Evolutionary conservation across 306 rosid genomes (phyloP), one percentile per base, ranked within the genome.

Genomic region (Inga leiocalycina): DNA sequence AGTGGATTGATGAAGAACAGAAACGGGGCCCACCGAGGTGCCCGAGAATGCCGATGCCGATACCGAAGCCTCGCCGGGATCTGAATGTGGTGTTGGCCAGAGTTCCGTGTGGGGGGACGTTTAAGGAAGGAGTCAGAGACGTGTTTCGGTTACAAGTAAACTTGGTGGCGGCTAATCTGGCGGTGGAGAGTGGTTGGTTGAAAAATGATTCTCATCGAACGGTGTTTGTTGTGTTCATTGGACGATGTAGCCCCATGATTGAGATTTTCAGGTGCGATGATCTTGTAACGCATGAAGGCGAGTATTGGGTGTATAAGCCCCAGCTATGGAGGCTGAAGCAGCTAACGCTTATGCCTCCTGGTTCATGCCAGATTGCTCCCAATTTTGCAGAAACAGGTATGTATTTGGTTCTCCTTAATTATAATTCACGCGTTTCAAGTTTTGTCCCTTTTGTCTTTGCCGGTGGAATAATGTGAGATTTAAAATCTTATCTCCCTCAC

Each of bases 241-340:
- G 98, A 41, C 52, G 85, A 0, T 90, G 98, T 82, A 91, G 86
- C 54, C 94, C 98, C 12, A 92, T 92, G 98, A 61, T 85, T 10
- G 97, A 94, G 83, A 86, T 94, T 65, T 94, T 92, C 78, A 77
- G 87, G 43, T 94, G 98, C 78, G 95, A 94, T 57, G 97, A 94
- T 48, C 61, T 86, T 6, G 39, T 89, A 83, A 48, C 74, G 87
- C 88, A 83, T 20, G 73, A 10, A 54, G 93, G 88, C 14, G 85
- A 84, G 24, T 81, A 45, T 84, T 82, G 87, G 91, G 89, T 91
- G 75, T 94, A 94, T 17, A 88, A 83, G 72, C 98, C 98, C 35
- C 82, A 88, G 56, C 49, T 89, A n/a, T 22, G 22, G 61, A 85
- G 88, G 79, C 86, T 93, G 46, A 88, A 84, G 84, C 91, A 90